phyloP scores from a whole-genome alignment of 345 rosid genomes.

The Heritiera fomes region DNA sequence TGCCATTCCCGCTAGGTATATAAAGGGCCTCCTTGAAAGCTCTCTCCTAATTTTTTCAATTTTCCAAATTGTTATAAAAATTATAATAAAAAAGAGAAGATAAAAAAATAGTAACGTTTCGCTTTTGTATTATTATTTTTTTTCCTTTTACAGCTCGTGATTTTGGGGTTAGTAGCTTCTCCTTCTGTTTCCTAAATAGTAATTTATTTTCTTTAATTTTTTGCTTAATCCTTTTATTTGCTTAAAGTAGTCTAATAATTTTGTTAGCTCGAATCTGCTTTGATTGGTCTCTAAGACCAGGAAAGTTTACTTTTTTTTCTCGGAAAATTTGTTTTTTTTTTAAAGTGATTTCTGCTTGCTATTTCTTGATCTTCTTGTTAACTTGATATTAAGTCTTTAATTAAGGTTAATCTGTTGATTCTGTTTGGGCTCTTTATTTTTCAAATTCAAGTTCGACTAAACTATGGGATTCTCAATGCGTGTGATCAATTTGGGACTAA shows the following conservation, averaged over 20 bases:
- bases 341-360: not conserved
- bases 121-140: slow-evolving; percentile 2
- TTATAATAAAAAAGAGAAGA: not conserved
- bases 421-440: slow-evolving; percentile 3
- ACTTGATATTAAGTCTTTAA: slow-evolving; percentile 11
- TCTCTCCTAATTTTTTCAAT: not conserved
- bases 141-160: slow-evolving; percentile 26
- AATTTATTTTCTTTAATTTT: not conserved
- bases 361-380: slow-evolving; percentile 32
- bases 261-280: not conserved
- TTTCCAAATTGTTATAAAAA: slow-evolving; percentile 21
- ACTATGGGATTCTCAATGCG: slow-evolving; percentile 20
- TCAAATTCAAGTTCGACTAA: slow-evolving; percentile 25
- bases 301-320: slow-evolving; percentile 16
- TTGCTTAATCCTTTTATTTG: not conserved
- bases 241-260: not conserved
- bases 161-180: slow-evolving; percentile 42
- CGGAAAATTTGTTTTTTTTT: not conserved
- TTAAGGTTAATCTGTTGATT: slow-evolving; percentile 10
- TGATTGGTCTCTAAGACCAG: slow-evolving; percentile 33
- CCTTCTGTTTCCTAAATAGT: not conserved
- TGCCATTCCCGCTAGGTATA: slow-evolving; percentile 58
- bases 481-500: slow-evolving; percentile 20
- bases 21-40: slow-evolving; percentile 30
- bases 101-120: slow-evolving; percentile 27